Evolutionary conservation across 345 rosid species (phyloP).

Genomic region (Hypericum androsaemum): DNA sequence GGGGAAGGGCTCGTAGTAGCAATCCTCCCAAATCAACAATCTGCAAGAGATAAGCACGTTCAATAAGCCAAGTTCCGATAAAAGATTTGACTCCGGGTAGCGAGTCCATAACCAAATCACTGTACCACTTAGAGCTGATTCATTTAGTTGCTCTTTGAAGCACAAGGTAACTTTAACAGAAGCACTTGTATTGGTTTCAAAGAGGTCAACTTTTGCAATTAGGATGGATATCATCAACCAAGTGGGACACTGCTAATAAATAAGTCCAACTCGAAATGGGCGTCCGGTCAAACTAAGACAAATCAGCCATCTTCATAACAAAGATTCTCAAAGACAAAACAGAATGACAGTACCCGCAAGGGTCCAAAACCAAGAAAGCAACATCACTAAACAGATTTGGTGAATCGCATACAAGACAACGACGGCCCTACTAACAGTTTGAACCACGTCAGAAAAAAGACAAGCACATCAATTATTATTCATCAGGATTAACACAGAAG

Average conservation of each 20-base stretch:
- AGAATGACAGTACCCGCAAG: slow-evolving; percentile 55
- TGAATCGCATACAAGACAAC: slow-evolving; percentile 14
- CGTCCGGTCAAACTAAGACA: slow-evolving; percentile 29
- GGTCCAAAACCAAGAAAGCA: slow-evolving; percentile 42
- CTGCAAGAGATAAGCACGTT: slow-evolving; percentile 22
- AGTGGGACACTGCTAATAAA: slow-evolving; percentile 16
- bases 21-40: slow-evolving; percentile 93
- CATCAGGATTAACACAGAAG: not conserved
- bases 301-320: slow-evolving; percentile 26
- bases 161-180: too few relatives aligned
- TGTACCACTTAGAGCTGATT: too few relatives aligned
- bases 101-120: too few relatives aligned
- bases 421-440: slow-evolving; percentile 14
- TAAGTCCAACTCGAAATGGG: slow-evolving; percentile 19
- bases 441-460: slow-evolving; percentile 10
- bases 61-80: slow-evolving; percentile 4
- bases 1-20: slow-evolving; percentile 35
- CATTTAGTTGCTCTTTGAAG: too few relatives aligned
- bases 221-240: slow-evolving; percentile 22
- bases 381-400: slow-evolving; percentile 16
- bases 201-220: slow-evolving; percentile 17
- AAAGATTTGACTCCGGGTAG: not conserved
- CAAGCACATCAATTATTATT: slow-evolving; percentile 2
- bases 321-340: slow-evolving; percentile 51
- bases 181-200: not conserved